phyloP scores from a whole-genome alignment of 352 stramenopile genomes.

The Pythium biforme region DNA sequence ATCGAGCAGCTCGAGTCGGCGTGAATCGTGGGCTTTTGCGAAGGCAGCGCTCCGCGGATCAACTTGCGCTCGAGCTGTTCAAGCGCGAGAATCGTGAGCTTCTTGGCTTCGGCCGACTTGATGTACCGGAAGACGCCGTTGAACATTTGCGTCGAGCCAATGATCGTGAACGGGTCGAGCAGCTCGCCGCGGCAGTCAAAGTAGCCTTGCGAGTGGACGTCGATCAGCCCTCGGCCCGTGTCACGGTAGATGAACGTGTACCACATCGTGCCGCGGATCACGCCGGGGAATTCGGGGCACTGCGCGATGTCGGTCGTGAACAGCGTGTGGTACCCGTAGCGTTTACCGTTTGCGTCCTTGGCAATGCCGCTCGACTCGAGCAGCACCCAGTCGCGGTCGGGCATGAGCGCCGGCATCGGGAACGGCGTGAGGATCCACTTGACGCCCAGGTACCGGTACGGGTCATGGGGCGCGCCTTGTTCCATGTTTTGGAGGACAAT shows the following conservation, averaged over 20 bases:
- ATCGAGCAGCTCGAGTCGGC: conserved; percentile 17
- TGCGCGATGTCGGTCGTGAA: conserved; percentile 43
- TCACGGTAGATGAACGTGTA: conserved; percentile 50
- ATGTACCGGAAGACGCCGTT: conserved; percentile 37
- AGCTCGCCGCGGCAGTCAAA: conserved; percentile 45
- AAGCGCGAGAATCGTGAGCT: conserved; percentile 42
- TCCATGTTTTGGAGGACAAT: conserved; percentile 42
- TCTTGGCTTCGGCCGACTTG: conserved; percentile 51
- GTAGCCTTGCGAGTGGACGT: conserved; percentile 43
- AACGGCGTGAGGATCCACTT: conserved; percentile 44
- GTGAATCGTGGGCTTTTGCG: background rate
- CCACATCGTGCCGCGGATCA: conserved; percentile 44
- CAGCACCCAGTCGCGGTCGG: conserved; percentile 35
- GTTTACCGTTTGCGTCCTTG: conserved; percentile 28
- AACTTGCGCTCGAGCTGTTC: conserved; percentile 21
- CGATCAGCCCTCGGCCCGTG: conserved; percentile 31
- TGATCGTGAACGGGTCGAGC: conserved; percentile 17
- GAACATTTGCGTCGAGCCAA: conserved; percentile 34
- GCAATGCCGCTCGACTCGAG: conserved; percentile 52
- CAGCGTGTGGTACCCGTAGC: conserved; percentile 46
- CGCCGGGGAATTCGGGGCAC: conserved; percentile 40
- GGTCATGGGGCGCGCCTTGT: conserved; percentile 35
- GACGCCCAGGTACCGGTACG: conserved; percentile 53
- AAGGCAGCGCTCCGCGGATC: conserved; percentile 6
- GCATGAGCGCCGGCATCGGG: conserved; percentile 28